Percentiles rank a stretch among this genome's conserved stretches.
phyloP scores from a whole-genome alignment of 805 yeast genomes.

The Yarrowia porcina region DNA sequence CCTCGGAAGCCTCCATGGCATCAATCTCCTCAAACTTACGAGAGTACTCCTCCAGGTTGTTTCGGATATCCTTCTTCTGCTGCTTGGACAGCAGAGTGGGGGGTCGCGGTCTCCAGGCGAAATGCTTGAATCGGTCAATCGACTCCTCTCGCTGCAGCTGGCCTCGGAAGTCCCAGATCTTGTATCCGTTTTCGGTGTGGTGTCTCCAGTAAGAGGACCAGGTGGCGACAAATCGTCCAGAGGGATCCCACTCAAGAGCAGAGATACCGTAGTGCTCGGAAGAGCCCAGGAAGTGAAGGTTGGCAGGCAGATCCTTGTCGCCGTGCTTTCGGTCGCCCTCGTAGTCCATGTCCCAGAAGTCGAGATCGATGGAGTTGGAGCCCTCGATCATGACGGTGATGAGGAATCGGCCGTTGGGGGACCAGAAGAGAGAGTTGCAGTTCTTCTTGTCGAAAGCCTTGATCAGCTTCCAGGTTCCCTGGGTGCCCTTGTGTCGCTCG shows the following conservation, averaged over 20 bases:
- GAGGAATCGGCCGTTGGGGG: constrained; percentile 90
- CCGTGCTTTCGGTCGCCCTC: constrained; percentile 59
- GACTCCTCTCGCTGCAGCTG: constrained; percentile 67
- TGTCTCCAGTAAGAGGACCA: constrained; percentile 88
- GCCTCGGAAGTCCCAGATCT: constrained; percentile 82
- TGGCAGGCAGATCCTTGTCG: constrained; percentile 52
- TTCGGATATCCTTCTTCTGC: constrained; percentile 84
- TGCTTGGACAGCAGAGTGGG: constrained; percentile 66
- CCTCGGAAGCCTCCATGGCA: constrained; percentile 93
- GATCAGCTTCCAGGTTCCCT: constrained; percentile 58
- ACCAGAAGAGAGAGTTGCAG: constrained; percentile 74
- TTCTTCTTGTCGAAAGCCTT: constrained; percentile 58
- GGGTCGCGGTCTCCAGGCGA: constrained; percentile 98
- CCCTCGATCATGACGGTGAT: constrained; percentile 46
- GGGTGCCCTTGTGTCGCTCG: constrained; percentile 55
- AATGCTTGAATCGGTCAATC: constrained; percentile 79
- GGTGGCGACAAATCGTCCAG: constrained; percentile 85
- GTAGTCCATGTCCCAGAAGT: constrained; percentile 81
- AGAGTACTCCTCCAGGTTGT: constrained; percentile 82
- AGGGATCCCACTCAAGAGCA: constrained; percentile 88
- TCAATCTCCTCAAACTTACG: constrained; percentile 93
- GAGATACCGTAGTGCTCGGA: constrained; percentile 76
- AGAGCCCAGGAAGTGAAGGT: constrained; percentile 58
- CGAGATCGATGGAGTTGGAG: constrained; percentile 57
- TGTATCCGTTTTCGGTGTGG: constrained; percentile 85